phyloP scores from a whole-genome alignment of 352 stramenopile genomes.

The Pythium angustatum region DNA sequence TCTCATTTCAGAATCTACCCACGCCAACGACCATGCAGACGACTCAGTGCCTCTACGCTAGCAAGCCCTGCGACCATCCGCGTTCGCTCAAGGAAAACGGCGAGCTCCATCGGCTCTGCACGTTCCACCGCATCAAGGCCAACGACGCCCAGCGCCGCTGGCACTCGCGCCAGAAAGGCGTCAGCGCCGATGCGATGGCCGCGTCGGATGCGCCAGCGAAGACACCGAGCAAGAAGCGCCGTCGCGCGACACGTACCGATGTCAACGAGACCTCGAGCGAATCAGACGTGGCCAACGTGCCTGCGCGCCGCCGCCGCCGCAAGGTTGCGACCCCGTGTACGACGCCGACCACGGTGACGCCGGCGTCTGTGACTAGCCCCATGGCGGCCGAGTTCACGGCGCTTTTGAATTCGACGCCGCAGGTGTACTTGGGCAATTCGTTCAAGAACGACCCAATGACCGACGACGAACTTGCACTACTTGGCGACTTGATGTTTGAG shows the following conservation, averaged over 20 bases:
- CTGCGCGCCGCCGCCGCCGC: background rate
- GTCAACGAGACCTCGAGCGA: background rate
- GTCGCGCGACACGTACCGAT: background rate
- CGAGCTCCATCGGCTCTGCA: constrained; percentile 1
- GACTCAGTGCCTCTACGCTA: background rate
- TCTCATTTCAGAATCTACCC: background rate
- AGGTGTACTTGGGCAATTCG: too few species aligned
- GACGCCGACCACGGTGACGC: too few species aligned
- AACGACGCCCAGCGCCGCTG: constrained; percentile 2
- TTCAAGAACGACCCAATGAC: background rate
- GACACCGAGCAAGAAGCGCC: background rate
- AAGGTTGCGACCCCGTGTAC: background rate
- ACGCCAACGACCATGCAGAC: background rate
- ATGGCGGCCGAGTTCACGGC: background rate
- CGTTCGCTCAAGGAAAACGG: background rate
- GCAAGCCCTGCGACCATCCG: background rate
- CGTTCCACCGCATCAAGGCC: background rate
- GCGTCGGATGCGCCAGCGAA: background rate
- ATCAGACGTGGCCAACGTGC: too few species aligned
- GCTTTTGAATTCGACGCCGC: background rate
- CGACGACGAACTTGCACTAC: background rate
- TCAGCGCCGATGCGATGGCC: background rate
- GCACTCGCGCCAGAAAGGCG: background rate
- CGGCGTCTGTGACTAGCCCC: too few species aligned
- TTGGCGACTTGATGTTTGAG: background rate